Evolutionary conservation across 1,284 basidiomycete species (phyloP), one percentile per base, ranked within the genome.

Genomic region (Austropuccinia psidii): DNA sequence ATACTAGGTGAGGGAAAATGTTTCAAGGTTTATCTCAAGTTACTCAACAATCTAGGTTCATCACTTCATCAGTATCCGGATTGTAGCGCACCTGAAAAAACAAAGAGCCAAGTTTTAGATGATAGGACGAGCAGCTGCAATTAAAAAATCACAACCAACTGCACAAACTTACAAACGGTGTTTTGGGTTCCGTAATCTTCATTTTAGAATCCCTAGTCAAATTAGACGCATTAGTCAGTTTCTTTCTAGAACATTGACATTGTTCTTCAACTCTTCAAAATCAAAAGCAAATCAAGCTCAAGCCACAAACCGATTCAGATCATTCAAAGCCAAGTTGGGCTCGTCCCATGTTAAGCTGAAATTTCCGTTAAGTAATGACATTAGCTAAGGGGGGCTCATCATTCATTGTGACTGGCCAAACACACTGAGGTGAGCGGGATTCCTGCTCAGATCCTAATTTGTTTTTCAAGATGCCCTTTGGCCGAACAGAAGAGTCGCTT

Each of bases 121-220:
- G 31, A 7, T 58, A 37, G 21, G 55, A 29, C 31, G 27, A 54
- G 27, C 24, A 31, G 15, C 15, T 9, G 13, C 7, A 31, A 13
- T 29, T 47, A 21, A 21, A 33, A 7, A 17, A 55, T 21, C n/a
- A 19, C 24, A 24, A 15, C 9, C 9, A 54, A 54, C 9, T 19
- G 24, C 9, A 54, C 9, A 52, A 8, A 8, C 24, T 68, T 52
- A 70, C 68, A 39, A 70, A 70, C 50, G 68, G 68, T 24, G 68
- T 70, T 47, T 70, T 70, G 17, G 68, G 68, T 60, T 70, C 68
- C 33, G 68, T 70, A 47, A 70, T 70, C 45, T 70, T 70, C 68
- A 70, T 70, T 13, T 39, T 70, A 31, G 68, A 70, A 60, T 70
- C 68, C 37, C 68, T 70, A 33, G 39, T 35, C 33, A n/a, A n/a